Conservation (phyloP, 1,139 yeast species). For the Arxiozyma heterogenica region DNA sequence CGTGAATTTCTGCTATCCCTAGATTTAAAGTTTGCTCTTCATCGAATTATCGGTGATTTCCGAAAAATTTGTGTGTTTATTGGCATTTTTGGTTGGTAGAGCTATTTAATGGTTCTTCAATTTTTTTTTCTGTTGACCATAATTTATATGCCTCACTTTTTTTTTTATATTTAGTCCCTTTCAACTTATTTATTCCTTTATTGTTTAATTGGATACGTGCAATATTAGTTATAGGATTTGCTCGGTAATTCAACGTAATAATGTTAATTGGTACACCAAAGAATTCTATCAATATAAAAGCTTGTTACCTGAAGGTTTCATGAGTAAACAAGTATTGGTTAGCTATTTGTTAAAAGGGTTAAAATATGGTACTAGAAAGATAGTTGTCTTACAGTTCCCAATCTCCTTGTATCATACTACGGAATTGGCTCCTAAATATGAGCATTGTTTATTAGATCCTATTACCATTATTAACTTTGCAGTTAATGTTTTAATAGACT, state of each 20-base stretch:
- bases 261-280: background rate
- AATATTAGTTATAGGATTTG: background rate
- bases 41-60: background rate
- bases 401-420: background rate
- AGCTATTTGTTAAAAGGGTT: background rate
- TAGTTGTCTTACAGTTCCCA: background rate
- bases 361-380: background rate
- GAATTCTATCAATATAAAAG: background rate
- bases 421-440: background rate
- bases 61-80: background rate
- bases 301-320: background rate
- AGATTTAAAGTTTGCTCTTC: background rate
- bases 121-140: background rate
- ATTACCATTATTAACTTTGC: background rate
- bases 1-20: background rate
- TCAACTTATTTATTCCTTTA: background rate
- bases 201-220: background rate
- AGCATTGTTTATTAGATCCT: background rate
- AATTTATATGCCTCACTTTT: background rate
- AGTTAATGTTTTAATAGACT: background rate
- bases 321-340: background rate
- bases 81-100: background rate
- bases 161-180: background rate
- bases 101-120: background rate
- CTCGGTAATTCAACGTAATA: background rate